These are phyloP conservation scores for Mesotaenium endlicherianum DNA, from an alignment of 139 green algal genomes.

Conservation along the genomic window DNA sequence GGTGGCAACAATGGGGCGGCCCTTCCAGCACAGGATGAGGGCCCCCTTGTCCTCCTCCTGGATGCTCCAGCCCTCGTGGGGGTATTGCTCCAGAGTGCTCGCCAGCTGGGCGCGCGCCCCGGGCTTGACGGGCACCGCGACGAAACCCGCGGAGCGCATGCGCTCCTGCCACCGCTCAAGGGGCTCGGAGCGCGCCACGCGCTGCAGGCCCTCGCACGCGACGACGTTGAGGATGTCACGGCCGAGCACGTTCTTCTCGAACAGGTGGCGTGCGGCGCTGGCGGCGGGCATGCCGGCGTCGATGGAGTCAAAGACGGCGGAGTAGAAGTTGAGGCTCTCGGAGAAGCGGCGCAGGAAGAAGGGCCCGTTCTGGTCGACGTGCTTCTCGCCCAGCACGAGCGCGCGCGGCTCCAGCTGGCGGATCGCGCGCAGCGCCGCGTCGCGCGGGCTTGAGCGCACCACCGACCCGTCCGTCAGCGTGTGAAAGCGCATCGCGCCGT, in stretches of 20 bases:
- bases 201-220: neutral
- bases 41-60: constrained; percentile 3
- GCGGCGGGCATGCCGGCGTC: neutral
- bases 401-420: constrained; percentile 5
- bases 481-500: constrained; percentile 11
- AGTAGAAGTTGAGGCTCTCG: neutral
- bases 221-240: constrained; percentile 16
- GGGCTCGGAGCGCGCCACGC: neutral
- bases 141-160: neutral
- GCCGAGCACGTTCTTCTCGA: constrained; percentile 8
- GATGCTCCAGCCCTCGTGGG: neutral
- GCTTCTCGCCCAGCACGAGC: constrained; percentile 10
- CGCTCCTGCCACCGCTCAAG: neutral
- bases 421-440: constrained; percentile 9
- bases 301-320: constrained; percentile 12
- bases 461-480: constrained; percentile 10
- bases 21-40: constrained; percentile 4
- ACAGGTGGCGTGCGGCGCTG: neutral
- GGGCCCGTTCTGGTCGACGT: constrained; percentile 3
- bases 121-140: neutral
- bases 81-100: neutral
- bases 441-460: constrained; percentile 7
- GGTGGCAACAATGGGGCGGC: neutral
- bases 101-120: neutral
- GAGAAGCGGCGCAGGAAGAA: constrained; percentile 18